These are phyloP conservation scores for Trichoderma sp. DNA, from an alignment of 2,329 filamentous ascomycete genomes.

Conservation along the genomic window DNA sequence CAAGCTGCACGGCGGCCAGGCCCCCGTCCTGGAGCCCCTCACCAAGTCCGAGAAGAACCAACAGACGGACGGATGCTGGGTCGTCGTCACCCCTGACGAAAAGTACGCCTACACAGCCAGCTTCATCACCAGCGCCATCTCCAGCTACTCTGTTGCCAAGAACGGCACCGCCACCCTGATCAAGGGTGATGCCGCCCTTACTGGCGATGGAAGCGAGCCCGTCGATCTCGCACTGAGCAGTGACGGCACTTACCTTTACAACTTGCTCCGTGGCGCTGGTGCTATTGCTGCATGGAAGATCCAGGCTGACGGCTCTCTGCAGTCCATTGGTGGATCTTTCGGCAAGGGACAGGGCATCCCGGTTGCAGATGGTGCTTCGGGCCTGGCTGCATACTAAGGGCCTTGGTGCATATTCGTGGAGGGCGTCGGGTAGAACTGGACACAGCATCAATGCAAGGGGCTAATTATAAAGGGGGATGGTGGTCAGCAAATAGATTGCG, in stretches of 20 bases:
- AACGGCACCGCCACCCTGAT: constrained; percentile 25
- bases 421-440: neutral
- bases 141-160: constrained; percentile 23
- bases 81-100: constrained; percentile 26
- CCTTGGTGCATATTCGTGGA: neutral
- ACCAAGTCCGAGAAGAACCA: constrained; percentile 24
- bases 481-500: neutral
- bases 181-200: constrained; percentile 24
- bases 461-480: neutral
- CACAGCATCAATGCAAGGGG: neutral
- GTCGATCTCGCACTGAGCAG: constrained; percentile 27
- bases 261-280: constrained; percentile 27
- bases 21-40: constrained; percentile 22
- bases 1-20: constrained; percentile 19
- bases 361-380: constrained; percentile 23
- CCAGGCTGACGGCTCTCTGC: constrained; percentile 26
- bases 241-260: constrained; percentile 27
- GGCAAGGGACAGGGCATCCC: constrained; percentile 25
- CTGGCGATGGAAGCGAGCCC: constrained; percentile 25
- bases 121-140: constrained; percentile 28
- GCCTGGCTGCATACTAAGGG: constrained; percentile 22
- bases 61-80: constrained; percentile 28
- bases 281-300: constrained; percentile 27
- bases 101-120: constrained; percentile 27
- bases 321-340: constrained; percentile 25